Percentiles rank a stretch among this genome's conserved stretches.
These are phyloP conservation scores for Penicillium riverlandense DNA, from an alignment of 495 filamentous ascomycete species.

Conservation along the genomic window DNA sequence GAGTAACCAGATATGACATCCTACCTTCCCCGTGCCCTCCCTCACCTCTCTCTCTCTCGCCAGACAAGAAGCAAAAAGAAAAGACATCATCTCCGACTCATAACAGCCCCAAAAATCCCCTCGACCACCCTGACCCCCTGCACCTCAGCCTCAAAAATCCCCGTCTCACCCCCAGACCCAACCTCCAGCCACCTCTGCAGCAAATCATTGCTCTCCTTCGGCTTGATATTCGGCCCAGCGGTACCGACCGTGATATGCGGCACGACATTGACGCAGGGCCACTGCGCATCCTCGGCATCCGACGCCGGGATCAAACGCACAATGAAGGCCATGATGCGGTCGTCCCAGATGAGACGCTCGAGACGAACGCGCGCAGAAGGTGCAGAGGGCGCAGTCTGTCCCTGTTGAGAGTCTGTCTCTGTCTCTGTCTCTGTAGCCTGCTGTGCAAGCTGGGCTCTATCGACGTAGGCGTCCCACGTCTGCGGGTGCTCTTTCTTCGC, in stretches of 20 bases:
- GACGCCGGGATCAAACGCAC: slow-evolving; percentile 52
- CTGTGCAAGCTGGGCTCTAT: not conserved
- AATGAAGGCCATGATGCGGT: slow-evolving; percentile 79
- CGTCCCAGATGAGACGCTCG: slow-evolving; percentile 70
- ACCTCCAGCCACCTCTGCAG: slow-evolving; percentile 58
- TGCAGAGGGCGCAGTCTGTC: not conserved
- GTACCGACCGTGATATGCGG: slow-evolving; percentile 90
- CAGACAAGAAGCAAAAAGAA: not conserved
- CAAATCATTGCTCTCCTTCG: slow-evolving; percentile 87
- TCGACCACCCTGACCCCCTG: slow-evolving; percentile 36
- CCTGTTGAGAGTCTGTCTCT: too few relatives aligned
- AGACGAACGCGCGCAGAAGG: slow-evolving; percentile 46
- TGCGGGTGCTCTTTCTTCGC: slow-evolving; percentile 47
- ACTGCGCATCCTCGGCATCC: slow-evolving; percentile 34
- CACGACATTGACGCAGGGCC: slow-evolving; percentile 68
- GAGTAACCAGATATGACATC: too few relatives aligned
- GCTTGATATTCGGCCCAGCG: slow-evolving; percentile 62
- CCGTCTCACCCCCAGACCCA: slow-evolving; percentile 42
- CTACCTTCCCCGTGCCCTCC: too few relatives aligned
- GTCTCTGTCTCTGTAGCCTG: too few relatives aligned
- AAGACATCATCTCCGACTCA: slow-evolving; percentile 31
- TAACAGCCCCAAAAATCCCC: slow-evolving; percentile 33
- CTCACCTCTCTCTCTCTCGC: too few relatives aligned
- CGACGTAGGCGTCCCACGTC: slow-evolving; percentile 62
- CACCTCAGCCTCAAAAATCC: slow-evolving; percentile 40